Evolutionary conservation across 108 stramenopile species (phyloP).

Genomic region (Fragilaria radians): DNA sequence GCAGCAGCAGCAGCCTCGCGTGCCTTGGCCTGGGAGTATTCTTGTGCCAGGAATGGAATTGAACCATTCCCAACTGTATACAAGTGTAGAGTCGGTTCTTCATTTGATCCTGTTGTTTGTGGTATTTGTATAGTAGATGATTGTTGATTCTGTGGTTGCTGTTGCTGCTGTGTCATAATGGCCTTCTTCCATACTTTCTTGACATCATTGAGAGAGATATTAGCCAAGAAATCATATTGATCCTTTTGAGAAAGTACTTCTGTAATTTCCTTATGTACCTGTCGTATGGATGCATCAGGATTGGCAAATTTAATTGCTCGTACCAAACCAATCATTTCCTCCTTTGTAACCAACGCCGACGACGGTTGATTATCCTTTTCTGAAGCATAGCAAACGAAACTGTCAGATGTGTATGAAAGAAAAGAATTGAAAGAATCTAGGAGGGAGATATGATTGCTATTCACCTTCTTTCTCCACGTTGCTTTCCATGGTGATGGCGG

Average conservation of each 20-base stretch:
- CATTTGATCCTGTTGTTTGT: not conserved
- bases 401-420: too few relatives aligned
- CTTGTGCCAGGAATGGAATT: conserved; percentile 30
- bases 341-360: too few relatives aligned
- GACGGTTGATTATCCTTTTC: too few relatives aligned
- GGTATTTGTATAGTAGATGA: not conserved
- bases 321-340: conserved; percentile 51
- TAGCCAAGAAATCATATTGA: conserved; percentile 27
- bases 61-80: conserved; percentile 57
- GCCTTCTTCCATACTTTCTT: conserved; percentile 77
- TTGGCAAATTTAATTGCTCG: conserved; percentile 64
- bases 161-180: too few relatives aligned
- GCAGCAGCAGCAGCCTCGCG: conserved; percentile 9
- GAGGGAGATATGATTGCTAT: too few relatives aligned
- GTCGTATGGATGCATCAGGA: conserved; percentile 35
- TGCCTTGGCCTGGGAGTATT: conserved; percentile 30
- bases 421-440: too few relatives aligned
- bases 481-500: too few relatives aligned
- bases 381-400: too few relatives aligned
- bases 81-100: conserved; percentile 30
- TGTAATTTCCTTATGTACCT: conserved; percentile 56
- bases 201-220: conserved; percentile 47
- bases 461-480: too few relatives aligned
- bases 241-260: conserved; percentile 15
- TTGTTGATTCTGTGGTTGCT: conserved; percentile 6